Percentiles rank a stretch among this genome's conserved stretches.
Conservation (phyloP, 2,329 filamentous ascomycete genomes). For the Pseudogymnoascus sp. region DNA sequence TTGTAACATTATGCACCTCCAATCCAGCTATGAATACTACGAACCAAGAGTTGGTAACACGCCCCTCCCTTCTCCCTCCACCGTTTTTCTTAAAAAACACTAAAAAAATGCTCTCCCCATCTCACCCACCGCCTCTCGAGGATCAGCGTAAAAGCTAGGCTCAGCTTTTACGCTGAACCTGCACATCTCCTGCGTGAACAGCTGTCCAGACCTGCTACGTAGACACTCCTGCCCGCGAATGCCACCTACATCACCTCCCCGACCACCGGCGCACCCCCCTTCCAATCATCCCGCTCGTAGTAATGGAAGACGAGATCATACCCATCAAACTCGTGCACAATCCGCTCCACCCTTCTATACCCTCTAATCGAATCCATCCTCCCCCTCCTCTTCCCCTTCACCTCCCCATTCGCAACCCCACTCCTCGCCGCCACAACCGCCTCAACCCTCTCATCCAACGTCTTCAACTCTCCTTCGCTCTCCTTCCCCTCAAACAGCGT, state of each 20-base stretch:
- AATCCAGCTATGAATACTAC: background rate
- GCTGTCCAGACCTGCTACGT: background rate
- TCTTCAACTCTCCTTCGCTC: slow-evolving; percentile 18
- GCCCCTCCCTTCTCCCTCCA: background rate
- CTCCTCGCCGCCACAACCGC: slow-evolving; percentile 31
- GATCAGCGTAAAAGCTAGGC: background rate
- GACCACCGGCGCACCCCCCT: slow-evolving; percentile 23
- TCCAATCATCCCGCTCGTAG: slow-evolving; percentile 82
- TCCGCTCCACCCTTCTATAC: slow-evolving; percentile 84
- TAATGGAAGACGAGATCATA: slow-evolving; percentile 96
- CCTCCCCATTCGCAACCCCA: slow-evolving; percentile 15
- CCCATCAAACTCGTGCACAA: slow-evolving; percentile 94
- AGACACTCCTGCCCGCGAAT: background rate
- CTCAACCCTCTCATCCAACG: slow-evolving; percentile 30
- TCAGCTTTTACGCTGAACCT: background rate
- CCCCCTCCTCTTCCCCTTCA: slow-evolving; percentile 31
- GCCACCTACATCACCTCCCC: slow-evolving; percentile 23
- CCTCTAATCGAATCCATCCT: slow-evolving; percentile 67
- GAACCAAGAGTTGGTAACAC: background rate
- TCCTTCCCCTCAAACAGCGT: slow-evolving; percentile 89
- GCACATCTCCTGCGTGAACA: background rate
- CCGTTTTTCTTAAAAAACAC: background rate
- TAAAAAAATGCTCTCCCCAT: background rate
- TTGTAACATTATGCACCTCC: slow-evolving; percentile 2
- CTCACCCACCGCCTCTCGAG: background rate